Evolutionary conservation across 352 stramenopile species (phyloP), one percentile per base, ranked within the genome.

Genomic region (Globisporangium middletonii): DNA sequence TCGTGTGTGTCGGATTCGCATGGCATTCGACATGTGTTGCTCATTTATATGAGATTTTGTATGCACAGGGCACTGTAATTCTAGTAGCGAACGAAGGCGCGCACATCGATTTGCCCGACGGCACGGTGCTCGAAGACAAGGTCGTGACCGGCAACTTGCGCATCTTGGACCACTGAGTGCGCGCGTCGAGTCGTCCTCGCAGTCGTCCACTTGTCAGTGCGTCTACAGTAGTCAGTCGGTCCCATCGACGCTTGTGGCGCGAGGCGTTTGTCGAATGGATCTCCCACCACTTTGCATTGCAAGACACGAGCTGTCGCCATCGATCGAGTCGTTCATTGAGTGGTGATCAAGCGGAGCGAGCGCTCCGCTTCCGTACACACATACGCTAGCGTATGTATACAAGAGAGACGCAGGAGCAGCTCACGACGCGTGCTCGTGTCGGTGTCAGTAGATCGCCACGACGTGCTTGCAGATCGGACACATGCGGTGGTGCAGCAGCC

Each of bases 101-200:
- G 50, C 89, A 96, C 49, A 98, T 98, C 57, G 94, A 97, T 57
- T 75, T 98, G 47, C 92, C 92, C 0, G 91, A 97, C 45, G 90
- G 90, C 44, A 96, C 92, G 8, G 86, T 98, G 56, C 72, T 98
- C 45, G 81, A 96, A 76, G 90, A 98, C 68, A 97, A 97, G 72
- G 92, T 98, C 44, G 90, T 98, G 56, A 98, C 92, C 1, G 92
- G 92, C 35, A 97, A 97, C 63, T 62, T 98, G 47, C 78, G 89
- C 38, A 97, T 98, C 55, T 75, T 98, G 41, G 92, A 98, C 68
- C 89, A 97, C 71, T 97, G 77, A 84, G 45, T 26, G 1, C 11
- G 33, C 33, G 0, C 4, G 33, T 38, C 33, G 33, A 38, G 33
- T 9, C 33, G 1, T 13, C 33, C 5, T 13, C 33, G 33, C 33